These are phyloP conservation scores for Fusarium staphyleae DNA, from an alignment of 2,329 filamentous ascomycete species.

Conservation along the genomic window DNA sequence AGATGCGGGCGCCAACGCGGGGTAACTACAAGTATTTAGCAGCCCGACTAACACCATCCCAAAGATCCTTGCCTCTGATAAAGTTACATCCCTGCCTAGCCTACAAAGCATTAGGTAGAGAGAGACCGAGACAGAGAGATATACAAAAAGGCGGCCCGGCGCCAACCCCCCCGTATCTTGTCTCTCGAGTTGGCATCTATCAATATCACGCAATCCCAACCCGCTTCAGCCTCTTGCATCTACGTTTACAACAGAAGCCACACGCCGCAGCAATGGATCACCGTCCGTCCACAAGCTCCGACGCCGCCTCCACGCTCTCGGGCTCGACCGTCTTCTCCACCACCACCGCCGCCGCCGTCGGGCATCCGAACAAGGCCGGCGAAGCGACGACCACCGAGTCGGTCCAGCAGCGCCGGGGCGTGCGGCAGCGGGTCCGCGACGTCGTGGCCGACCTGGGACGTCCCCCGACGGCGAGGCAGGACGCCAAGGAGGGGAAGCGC, in stretches of 20 bases:
- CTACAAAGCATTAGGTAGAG: too few species aligned
- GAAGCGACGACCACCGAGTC: neutral
- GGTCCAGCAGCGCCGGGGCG: slow-evolving; percentile 34
- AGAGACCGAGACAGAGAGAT: too few species aligned
- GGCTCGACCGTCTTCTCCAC: slow-evolving; percentile 42
- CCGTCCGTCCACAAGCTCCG: slow-evolving; percentile 39
- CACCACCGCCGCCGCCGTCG: too few species aligned
- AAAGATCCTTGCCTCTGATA: slow-evolving; percentile 8
- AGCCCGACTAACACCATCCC: neutral
- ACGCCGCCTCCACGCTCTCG: slow-evolving; percentile 44
- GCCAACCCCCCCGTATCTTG: neutral
- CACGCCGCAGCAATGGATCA: slow-evolving; percentile 28
- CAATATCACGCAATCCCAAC: neutral
- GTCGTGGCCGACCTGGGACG: slow-evolving; percentile 45
- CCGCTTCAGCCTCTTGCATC: neutral
- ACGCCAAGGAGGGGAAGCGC: slow-evolving; percentile 43
- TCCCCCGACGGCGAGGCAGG: slow-evolving; percentile 44
- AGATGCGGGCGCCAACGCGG: slow-evolving; percentile 23
- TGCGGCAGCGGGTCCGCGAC: slow-evolving; percentile 46
- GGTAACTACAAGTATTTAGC: slow-evolving; percentile 15
- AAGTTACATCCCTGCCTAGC: too few species aligned
- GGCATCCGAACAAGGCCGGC: slow-evolving; percentile 17
- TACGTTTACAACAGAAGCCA: too few species aligned
- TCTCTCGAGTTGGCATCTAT: neutral
- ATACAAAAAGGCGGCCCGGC: neutral